These are phyloP conservation scores for Ulota crispa DNA, from an alignment of 225 moss, liverwort and hornwort species.

Conservation along the genomic window DNA sequence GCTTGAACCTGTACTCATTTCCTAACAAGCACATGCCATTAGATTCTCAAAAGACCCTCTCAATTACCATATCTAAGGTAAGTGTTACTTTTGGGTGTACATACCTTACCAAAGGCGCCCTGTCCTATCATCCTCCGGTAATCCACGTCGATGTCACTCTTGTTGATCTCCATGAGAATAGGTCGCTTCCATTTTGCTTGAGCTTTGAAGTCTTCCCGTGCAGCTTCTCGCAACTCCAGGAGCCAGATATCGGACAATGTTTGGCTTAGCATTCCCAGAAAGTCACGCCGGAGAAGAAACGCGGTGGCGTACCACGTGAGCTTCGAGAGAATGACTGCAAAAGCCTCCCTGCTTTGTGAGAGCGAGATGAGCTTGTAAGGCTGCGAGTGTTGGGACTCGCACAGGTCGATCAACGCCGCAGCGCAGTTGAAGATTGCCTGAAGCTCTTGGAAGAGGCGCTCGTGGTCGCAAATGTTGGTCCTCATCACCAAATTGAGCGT, in stretches of 20 bases:
- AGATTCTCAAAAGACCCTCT: no score
- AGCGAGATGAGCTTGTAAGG: constrained; percentile 14
- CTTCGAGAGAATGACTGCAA: constrained; percentile 15
- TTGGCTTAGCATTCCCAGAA: constrained; percentile 19
- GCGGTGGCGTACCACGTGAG: constrained; percentile 29
- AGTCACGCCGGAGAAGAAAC: constrained; percentile 20
- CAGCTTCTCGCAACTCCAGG: constrained; percentile 25
- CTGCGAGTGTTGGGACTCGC: background rate
- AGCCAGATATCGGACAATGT: constrained; percentile 19
- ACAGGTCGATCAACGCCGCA: constrained; percentile 14
- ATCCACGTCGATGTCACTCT: background rate
- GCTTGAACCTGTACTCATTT: no score
- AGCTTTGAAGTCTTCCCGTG: constrained; percentile 13
- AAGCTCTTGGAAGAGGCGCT: constrained; percentile 25
- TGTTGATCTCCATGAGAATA: background rate
- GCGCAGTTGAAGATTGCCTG: constrained; percentile 5
- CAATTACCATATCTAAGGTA: no score
- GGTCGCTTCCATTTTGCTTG: background rate
- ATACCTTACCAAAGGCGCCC: constrained; percentile 27
- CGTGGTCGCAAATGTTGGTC: background rate
- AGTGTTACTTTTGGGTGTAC: no score
- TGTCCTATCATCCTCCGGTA: background rate
- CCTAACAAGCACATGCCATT: no score
- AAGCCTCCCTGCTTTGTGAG: constrained; percentile 16
- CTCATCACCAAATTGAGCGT: constrained; percentile 5